Evolutionary conservation across 1,284 basidiomycete species (phyloP).

Genomic region (Hypsizygus ulmarius): DNA sequence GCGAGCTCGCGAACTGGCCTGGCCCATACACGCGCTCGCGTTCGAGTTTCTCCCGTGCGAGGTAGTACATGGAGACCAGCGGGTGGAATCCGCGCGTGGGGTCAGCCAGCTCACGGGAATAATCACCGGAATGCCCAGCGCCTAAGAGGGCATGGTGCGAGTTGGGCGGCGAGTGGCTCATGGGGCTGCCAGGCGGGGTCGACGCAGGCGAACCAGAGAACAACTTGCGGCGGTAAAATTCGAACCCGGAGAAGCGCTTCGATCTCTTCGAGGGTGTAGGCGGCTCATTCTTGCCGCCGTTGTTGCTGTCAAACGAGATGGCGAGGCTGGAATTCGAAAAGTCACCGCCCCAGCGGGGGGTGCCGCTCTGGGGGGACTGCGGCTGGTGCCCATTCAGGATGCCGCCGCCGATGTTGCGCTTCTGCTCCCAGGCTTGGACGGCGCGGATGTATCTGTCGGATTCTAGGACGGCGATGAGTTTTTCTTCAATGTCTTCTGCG

Average conservation of each 20-base stretch:
- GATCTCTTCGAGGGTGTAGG: constrained; percentile 52
- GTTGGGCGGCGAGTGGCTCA: constrained; percentile 47
- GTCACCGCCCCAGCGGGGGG: constrained; percentile 41
- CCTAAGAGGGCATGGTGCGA: constrained; percentile 40
- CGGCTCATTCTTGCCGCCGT: constrained; percentile 39
- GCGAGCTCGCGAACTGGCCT: constrained; percentile 92
- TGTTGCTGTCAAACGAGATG: constrained; percentile 54
- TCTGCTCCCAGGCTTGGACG: constrained; percentile 77
- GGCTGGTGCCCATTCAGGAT: constrained; percentile 40
- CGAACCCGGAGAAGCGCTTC: constrained; percentile 87
- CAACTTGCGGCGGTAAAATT: constrained; percentile 91
- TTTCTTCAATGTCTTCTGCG: constrained; percentile 80
- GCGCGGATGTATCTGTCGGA: constrained; percentile 78
- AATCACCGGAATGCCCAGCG: constrained; percentile 39
- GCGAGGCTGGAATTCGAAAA: constrained; percentile 68
- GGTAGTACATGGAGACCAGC: constrained; percentile 93
- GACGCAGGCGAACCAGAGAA: constrained; percentile 59
- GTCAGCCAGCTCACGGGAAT: constrained; percentile 55
- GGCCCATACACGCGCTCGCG: constrained; percentile 91
- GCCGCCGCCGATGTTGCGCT: constrained; percentile 44
- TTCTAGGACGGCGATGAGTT: constrained; percentile 71
- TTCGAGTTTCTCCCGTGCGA: constrained; percentile 94
- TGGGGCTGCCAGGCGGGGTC: constrained; percentile 38
- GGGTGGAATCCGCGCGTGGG: constrained; percentile 95
- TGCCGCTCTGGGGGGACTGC: constrained; percentile 25